Percentiles rank a stretch among this genome's conserved stretches.
These are phyloP conservation scores for Microsporum audouinii DNA, from an alignment of 2,329 filamentous ascomycete species.

Conservation along the genomic window DNA sequence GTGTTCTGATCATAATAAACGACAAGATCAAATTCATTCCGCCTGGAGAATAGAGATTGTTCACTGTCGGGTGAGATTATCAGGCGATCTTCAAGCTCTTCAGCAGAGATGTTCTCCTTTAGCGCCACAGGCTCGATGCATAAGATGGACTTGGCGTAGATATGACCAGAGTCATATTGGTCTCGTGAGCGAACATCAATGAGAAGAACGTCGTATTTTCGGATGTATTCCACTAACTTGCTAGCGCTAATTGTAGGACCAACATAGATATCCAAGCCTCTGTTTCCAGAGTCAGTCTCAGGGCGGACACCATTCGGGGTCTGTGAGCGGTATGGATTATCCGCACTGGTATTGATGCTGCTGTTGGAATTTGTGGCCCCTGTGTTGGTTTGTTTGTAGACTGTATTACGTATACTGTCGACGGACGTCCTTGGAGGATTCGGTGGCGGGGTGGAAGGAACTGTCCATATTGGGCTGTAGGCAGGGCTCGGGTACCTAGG, in stretches of 20 bases:
- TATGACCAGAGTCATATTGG: slow-evolving; percentile 78
- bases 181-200: slow-evolving; percentile 76
- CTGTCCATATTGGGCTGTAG: slow-evolving; percentile 37
- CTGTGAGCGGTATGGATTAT: slow-evolving; percentile 35
- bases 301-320: slow-evolving; percentile 34
- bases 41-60: slow-evolving; percentile 58
- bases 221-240: slow-evolving; percentile 60
- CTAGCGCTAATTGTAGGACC: slow-evolving; percentile 55
- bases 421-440: slow-evolving; percentile 32
- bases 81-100: slow-evolving; percentile 45
- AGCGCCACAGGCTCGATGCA: slow-evolving; percentile 78
- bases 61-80: slow-evolving; percentile 47
- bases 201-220: slow-evolving; percentile 56
- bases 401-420: slow-evolving; percentile 29
- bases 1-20: slow-evolving; percentile 77
- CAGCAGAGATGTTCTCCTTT: slow-evolving; percentile 54
- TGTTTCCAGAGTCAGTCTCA: slow-evolving; percentile 30
- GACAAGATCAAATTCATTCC: slow-evolving; percentile 69
- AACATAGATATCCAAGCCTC: slow-evolving; percentile 40
- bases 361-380: slow-evolving; percentile 18
- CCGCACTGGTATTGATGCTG: slow-evolving; percentile 28
- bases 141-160: slow-evolving; percentile 70
- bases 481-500: slow-evolving; percentile 39
- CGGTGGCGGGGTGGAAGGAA: slow-evolving; percentile 27
- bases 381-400: slow-evolving; percentile 7